Base-by-base conservation (phyloP, 208 protist genomes). In the Acanthamoeba royreba region DNA sequence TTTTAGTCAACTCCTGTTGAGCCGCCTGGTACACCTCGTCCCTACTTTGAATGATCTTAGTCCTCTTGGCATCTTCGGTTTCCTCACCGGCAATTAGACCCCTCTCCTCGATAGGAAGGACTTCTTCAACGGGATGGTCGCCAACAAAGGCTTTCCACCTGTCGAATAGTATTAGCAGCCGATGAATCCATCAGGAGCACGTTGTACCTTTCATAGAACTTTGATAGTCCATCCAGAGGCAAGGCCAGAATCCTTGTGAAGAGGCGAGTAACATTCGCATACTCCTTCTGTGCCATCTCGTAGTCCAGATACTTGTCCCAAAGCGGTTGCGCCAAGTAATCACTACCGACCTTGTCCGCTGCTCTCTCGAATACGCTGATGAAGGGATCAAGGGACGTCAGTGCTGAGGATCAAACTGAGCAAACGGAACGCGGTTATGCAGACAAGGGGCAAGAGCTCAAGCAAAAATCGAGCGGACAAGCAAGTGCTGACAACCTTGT, bases 221-320 rank as follows among this genome's bases (percentile, higher is more conserved):
- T 17, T 33, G 13, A 22, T 25, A 93, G 91, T 11, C n/a, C 19
- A 19, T 93, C 91, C 49, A 93, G 85, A 40, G 91, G 91, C n/a
- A 63, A 88, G n/a, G 25, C 11, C 35, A 93, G 35, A 25, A 93
- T 74, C 22, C 69, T 17, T 11, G 15, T 17, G 85, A 22, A 93
- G n/a, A 93, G 33, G 19, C 25, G 33, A 33, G 28, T 72, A 15
- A 72, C 91, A 13, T 88, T 11, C 15, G 19, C 22, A 38, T 93
- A 93, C 49, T 72, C n/a, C 13, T 93, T 31, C 40, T 33, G 91
- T 17, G 85, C 31, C 15, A 69, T 40, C 19, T 93, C 85, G 42
- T 55, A 93, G 13, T 93, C 91, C 25, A 93, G 17, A 31, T 93
- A 93, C 28, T 93, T 93, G 85, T 93, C 85, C 91, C 91, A 93